These are phyloP conservation scores for Marasmius tenuissimus DNA, from an alignment of 1,284 basidiomycete genomes.

Conservation along the genomic window DNA sequence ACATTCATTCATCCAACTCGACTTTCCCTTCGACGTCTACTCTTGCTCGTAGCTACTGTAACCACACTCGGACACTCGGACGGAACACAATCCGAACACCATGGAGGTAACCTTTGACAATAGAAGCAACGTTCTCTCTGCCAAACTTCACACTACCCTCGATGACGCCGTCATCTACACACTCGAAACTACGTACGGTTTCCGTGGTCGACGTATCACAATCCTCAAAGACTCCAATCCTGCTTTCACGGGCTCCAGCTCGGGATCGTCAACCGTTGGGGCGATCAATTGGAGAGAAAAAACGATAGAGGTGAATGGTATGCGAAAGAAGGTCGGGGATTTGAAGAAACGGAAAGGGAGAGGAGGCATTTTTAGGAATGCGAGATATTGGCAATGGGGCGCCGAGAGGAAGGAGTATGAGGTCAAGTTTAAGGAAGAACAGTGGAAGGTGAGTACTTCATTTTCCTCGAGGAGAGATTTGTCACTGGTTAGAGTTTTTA, in stretches of 20 bases:
- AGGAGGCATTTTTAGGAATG: slow-evolving; percentile 32
- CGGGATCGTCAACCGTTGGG: slow-evolving; percentile 32
- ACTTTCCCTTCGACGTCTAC: background rate
- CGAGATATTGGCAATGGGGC: slow-evolving; percentile 38
- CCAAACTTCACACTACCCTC: slow-evolving; percentile 36
- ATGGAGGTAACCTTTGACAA: slow-evolving; percentile 53
- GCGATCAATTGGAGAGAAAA: slow-evolving; percentile 48
- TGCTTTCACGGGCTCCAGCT: slow-evolving; percentile 9
- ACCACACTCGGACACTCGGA: background rate
- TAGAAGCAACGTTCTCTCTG: slow-evolving; percentile 43
- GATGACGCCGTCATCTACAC: slow-evolving; percentile 44
- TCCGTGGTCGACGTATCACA: slow-evolving; percentile 41
- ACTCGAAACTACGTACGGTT: slow-evolving; percentile 37
- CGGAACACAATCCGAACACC: background rate
- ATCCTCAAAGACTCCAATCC: slow-evolving; percentile 45
- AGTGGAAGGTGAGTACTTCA: slow-evolving; percentile 38
- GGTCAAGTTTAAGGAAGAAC: slow-evolving; percentile 33
- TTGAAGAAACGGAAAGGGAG: slow-evolving; percentile 33
- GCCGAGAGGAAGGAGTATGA: slow-evolving; percentile 42
- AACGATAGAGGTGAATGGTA: slow-evolving; percentile 40
- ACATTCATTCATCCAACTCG: background rate
- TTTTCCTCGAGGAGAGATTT: background rate
- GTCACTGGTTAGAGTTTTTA: background rate
- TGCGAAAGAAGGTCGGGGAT: slow-evolving; percentile 35
- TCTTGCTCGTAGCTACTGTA: background rate